phyloP scores from a whole-genome alignment of 2,329 filamentous ascomycete species.

The Dactylellina cionopaga region DNA sequence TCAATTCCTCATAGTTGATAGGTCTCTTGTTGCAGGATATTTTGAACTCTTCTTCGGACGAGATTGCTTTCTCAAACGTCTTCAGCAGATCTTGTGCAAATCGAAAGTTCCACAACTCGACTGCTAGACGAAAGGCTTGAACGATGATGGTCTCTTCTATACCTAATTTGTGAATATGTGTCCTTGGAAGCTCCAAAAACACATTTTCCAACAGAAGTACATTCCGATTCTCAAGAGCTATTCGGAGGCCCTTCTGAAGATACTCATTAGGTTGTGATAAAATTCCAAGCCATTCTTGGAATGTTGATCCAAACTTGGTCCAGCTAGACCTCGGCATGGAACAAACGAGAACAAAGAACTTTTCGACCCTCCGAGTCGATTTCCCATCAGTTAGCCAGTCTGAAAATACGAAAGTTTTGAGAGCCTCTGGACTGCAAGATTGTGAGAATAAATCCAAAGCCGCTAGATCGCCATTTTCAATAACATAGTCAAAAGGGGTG shows the following conservation, averaged over 20 bases:
- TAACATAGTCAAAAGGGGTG: slow-evolving; percentile 23
- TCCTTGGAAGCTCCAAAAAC: neutral
- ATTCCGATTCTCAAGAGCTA: neutral
- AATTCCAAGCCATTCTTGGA: neutral
- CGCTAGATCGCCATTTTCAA: neutral
- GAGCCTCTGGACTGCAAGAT: too few relatives aligned
- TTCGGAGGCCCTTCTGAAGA: slow-evolving; percentile 2
- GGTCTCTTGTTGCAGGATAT: neutral
- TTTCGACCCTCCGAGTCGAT: slow-evolving; percentile 7
- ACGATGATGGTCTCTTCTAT: neutral
- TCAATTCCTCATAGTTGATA: neutral
- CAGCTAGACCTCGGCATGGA: neutral
- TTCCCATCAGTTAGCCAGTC: slow-evolving; percentile 5
- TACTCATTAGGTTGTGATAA: neutral
- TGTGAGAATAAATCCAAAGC: neutral
- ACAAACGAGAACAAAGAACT: slow-evolving; percentile 12
- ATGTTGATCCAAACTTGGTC: neutral
- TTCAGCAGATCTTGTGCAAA: neutral
- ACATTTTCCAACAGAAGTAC: neutral
- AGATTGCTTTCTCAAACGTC: neutral
- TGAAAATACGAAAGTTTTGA: neutral
- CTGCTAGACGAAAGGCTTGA: neutral
- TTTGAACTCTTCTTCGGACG: neutral
- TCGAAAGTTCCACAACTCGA: neutral
- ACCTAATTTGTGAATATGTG: neutral